Evolutionary conservation across 2,329 filamentous ascomycete genomes (phyloP).

Genomic region (Epichloe uncinata): DNA sequence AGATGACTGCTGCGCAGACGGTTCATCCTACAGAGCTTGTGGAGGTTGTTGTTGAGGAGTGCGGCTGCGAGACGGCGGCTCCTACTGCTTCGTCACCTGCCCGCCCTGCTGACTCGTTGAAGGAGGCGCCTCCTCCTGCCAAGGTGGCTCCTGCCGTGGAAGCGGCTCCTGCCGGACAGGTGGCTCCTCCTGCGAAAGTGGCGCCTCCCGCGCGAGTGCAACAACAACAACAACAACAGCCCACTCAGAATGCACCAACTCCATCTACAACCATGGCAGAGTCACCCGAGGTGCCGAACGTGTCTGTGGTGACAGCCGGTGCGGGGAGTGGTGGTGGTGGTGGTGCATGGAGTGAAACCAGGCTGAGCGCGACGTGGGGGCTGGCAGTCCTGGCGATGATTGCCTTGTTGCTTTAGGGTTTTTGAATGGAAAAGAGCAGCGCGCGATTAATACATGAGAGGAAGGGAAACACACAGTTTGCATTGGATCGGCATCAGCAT

Average conservation of each 20-base stretch:
- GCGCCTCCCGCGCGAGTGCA: neutral
- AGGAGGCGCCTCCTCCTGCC: neutral
- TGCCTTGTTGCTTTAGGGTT: conserved; percentile 1
- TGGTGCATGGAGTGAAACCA: neutral
- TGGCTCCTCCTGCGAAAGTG: no score
- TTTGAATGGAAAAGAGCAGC: no score
- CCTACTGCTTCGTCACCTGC: neutral
- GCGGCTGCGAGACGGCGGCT: conserved; percentile 8
- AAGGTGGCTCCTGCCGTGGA: no score
- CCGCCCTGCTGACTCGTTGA: neutral
- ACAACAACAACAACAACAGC: neutral
- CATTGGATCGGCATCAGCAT: neutral
- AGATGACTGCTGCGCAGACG: conserved; percentile 15
- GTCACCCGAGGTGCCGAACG: neutral
- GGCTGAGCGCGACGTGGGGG: neutral
- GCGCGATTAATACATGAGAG: no score
- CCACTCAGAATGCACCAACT: neutral
- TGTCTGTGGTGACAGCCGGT: conserved; percentile 1
- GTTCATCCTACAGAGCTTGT: conserved; percentile 4
- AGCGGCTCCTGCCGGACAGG: no score
- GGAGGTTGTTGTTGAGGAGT: conserved; percentile 8
- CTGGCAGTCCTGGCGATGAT: neutral
- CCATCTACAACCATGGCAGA: no score
- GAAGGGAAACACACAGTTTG: neutral
- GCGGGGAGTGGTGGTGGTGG: neutral